A percentile compares a stretch with the other conserved stretches of the same genome.
These are phyloP conservation scores for Fusarium pseudoanthophilum DNA, from an alignment of 2,329 filamentous ascomycete genomes.

Conservation along the genomic window DNA sequence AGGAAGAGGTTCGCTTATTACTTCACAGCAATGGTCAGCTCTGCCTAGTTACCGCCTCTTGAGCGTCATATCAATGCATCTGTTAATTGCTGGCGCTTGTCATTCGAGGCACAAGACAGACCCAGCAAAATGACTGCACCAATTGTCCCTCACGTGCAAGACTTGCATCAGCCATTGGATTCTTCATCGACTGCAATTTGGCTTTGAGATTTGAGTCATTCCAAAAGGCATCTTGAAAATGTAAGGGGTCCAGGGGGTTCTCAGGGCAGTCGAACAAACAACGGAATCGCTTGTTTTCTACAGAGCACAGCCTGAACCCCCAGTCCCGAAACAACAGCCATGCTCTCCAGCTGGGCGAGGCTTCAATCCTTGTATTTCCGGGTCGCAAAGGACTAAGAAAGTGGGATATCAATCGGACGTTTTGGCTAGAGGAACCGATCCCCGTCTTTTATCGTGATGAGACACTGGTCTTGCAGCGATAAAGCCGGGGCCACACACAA, in stretches of 20 bases:
- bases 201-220: neutral
- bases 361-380: constrained; percentile 17
- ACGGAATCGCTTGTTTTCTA: constrained; percentile 28
- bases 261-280: neutral
- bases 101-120: constrained; percentile 18
- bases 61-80: constrained; percentile 6
- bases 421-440: constrained; percentile 22
- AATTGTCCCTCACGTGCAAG: constrained; percentile 24
- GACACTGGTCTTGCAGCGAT: constrained; percentile 43
- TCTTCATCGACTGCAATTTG: neutral
- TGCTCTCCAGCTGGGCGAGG: constrained; percentile 18
- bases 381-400: constrained; percentile 3
- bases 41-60: neutral
- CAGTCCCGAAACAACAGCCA: constrained; percentile 33
- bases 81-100: neutral
- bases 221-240: neutral
- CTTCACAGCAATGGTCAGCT: constrained; percentile 5
- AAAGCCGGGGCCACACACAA: constrained; percentile 22
- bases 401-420: constrained; percentile 13
- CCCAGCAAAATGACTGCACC: constrained; percentile 25
- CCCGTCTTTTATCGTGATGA: constrained; percentile 29
- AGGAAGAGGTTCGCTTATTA: constrained; percentile 21
- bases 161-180: neutral
- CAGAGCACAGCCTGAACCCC: constrained; percentile 3
- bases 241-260: neutral